Evolutionary conservation across 805 yeast genomes (phyloP), one percentile per base, ranked within the genome.

Genomic region (Debaryomyces maramus): DNA sequence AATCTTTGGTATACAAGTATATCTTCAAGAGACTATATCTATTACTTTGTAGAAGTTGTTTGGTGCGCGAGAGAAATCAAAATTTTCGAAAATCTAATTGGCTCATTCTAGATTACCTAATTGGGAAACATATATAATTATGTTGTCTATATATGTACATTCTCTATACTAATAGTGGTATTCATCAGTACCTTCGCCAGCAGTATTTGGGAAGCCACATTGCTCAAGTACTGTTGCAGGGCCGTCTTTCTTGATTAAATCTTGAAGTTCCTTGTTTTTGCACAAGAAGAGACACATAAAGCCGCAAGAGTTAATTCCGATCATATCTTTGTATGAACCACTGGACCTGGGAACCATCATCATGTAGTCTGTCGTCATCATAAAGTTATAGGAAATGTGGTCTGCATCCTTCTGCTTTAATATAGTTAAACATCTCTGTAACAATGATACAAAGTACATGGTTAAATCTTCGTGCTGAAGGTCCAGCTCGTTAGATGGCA

Each of bases 301-400:
- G 0, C 95, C 97, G 33, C 88, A 76, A 0, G 96, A 74, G 56
- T 91, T 91, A 50, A 89, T 74, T 42, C 91, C 85, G 21, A 82
- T 62, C 16, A 42, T 48, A 6, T 67, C 68, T 31, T 73, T 71
- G 52, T 72, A 81, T 36, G 64, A 67, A 1, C 84, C 82, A 13
- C 58, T 53, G 2, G 83, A 68, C 53, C 97, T 77, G 13, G 99
- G 98, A n/a, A 89, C 83, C 16, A 86, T 60, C 78, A 89, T 78
- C 65, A 91, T 78, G 87, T 93, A 91, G 38, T 80, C 75, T 35
- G 80, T 80, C 34, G 95, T 88, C 75, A 91, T 78, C 32, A 88
- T 65, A 24, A 90, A 80, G 57, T 91, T 91, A 61, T 87, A 91
- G 27, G 91, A 84, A 36, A 81, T 66, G 32, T 69, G 67, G n/a